Percentiles rank a stretch among this genome's conserved stretches.
Evolutionary conservation across 768 basidiomycete species (phyloP).

Genomic region (Trametes maxima): DNA sequence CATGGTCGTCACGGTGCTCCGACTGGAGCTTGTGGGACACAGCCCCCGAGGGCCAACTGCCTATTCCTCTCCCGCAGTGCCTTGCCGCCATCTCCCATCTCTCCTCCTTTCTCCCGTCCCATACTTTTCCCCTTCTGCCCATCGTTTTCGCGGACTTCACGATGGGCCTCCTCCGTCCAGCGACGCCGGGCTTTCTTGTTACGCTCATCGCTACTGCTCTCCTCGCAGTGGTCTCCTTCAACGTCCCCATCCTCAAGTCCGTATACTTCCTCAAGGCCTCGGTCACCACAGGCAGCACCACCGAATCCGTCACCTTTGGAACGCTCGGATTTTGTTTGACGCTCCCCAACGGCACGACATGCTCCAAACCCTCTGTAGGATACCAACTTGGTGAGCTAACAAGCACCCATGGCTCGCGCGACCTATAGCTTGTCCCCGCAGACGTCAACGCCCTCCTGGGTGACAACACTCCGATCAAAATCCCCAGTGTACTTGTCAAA

Average conservation of each 20-base stretch:
- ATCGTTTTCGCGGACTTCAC: neutral
- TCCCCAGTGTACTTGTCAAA: conserved; percentile 84
- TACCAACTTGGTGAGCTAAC: conserved; percentile 76
- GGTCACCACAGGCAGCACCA: conserved; percentile 47
- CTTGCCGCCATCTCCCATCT: neutral
- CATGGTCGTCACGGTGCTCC: conserved; percentile 15
- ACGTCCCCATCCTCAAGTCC: conserved; percentile 86
- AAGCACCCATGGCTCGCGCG: neutral
- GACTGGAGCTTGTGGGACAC: neutral
- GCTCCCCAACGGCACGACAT: conserved; percentile 57
- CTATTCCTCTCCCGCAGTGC: neutral
- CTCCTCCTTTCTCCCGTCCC: neutral
- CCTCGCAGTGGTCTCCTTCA: conserved; percentile 87
- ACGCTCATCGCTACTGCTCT: conserved; percentile 78
- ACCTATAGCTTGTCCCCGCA: conserved; percentile 33
- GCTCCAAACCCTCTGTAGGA: conserved; percentile 81
- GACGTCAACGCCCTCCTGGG: conserved; percentile 85
- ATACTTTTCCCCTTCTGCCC: conserved; percentile 4
- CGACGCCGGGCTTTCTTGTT: conserved; percentile 87
- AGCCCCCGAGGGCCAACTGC: neutral
- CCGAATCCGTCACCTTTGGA: conserved; percentile 79
- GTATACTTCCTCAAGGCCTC: conserved; percentile 86
- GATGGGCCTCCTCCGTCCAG: conserved; percentile 76
- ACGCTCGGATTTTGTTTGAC: conserved; percentile 87
- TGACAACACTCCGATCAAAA: conserved; percentile 61